A percentile compares a stretch with the other conserved stretches of the same genome.
phyloP scores from a whole-genome alignment of 768 basidiomycete genomes.

The Leccinum incarnatum region DNA sequence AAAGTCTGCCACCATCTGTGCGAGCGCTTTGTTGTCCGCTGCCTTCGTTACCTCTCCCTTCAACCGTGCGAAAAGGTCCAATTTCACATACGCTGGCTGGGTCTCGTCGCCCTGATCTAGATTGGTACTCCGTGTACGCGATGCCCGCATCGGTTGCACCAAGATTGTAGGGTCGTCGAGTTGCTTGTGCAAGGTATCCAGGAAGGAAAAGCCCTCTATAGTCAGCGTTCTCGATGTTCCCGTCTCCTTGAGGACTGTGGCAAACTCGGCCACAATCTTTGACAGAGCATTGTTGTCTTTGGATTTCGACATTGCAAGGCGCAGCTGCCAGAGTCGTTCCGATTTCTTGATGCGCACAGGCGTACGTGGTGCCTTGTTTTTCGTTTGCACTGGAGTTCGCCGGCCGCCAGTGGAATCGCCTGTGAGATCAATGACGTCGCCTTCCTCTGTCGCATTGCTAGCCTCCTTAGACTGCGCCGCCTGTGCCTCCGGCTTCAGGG shows the following conservation, averaged over 20 bases:
- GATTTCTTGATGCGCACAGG: constrained; percentile 42
- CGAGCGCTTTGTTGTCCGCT: constrained; percentile 54
- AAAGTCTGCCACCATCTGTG: constrained; percentile 67
- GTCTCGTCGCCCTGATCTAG: constrained; percentile 38
- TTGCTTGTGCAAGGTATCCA: constrained; percentile 69
- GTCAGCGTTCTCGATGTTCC: constrained; percentile 66
- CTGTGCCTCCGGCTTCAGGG: constrained; percentile 30
- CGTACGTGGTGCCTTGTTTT: constrained; percentile 27
- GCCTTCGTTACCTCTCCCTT: constrained; percentile 52
- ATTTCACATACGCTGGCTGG: constrained; percentile 52
- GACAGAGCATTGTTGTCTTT: constrained; percentile 57
- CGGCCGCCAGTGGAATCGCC: constrained; percentile 34
- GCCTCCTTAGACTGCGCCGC: constrained; percentile 34
- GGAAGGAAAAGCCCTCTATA: constrained; percentile 66
- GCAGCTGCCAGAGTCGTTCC: constrained; percentile 47
- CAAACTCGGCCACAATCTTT: constrained; percentile 55
- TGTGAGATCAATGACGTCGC: constrained; percentile 48
- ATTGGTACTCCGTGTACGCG: constrained; percentile 39
- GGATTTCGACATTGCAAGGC: constrained; percentile 41
- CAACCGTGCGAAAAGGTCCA: constrained; percentile 58
- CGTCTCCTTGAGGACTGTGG: constrained; percentile 53
- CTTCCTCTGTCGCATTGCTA: constrained; percentile 16
- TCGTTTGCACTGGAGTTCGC: constrained; percentile 16
- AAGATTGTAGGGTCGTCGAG: constrained; percentile 66
- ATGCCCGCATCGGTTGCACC: constrained; percentile 49